These are phyloP conservation scores for Russula ochroleuca DNA, from an alignment of 768 basidiomycete species.

Conservation along the genomic window DNA sequence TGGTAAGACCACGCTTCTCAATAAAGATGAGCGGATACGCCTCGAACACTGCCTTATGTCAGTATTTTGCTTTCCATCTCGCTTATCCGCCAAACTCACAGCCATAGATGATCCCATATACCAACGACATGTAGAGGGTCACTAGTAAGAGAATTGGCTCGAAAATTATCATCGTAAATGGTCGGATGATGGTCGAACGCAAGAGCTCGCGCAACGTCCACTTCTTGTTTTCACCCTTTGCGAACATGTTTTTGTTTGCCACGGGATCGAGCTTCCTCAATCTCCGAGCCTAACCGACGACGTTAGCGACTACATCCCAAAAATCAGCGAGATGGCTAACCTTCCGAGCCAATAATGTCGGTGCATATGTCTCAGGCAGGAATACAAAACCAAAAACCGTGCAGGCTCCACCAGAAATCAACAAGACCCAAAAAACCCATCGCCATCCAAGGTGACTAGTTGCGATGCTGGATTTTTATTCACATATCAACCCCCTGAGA, in stretches of 20 bases:
- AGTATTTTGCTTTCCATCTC: neutral
- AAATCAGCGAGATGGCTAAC: neutral
- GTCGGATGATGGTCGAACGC: neutral
- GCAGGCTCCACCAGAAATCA: neutral
- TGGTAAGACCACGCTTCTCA: neutral
- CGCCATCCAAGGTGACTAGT: neutral
- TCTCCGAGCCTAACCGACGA: neutral
- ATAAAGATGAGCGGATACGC: neutral
- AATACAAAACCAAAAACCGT: neutral
- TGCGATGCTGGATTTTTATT: neutral
- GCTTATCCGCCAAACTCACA: neutral
- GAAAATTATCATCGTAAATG: neutral
- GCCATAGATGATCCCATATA: neutral
- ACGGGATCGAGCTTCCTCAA: neutral
- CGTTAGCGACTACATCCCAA: neutral
- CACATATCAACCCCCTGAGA: neutral
- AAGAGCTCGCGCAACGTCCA: neutral
- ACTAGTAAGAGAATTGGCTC: neutral
- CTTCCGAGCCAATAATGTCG: neutral
- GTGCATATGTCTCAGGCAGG: neutral
- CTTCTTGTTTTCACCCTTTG: neutral
- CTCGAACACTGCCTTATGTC: neutral
- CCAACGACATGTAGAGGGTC: neutral
- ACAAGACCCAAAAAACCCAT: neutral
- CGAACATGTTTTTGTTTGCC: neutral